A percentile compares a stretch with the other conserved stretches of the same genome.
Evolutionary conservation across 768 basidiomycete genomes (phyloP).

Genomic region (Boletus patriciae): DNA sequence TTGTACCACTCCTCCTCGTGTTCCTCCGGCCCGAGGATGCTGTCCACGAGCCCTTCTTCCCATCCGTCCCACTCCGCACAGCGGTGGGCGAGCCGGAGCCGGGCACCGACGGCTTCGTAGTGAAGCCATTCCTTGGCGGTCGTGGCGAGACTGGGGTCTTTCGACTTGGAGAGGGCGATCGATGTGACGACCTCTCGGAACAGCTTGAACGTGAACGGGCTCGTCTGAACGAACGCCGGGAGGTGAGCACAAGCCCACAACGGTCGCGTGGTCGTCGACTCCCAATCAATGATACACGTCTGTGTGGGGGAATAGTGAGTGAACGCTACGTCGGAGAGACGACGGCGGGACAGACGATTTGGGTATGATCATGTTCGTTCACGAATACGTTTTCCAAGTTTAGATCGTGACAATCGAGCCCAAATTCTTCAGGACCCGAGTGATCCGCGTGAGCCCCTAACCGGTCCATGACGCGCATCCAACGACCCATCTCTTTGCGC

Average conservation of each 20-base stretch:
- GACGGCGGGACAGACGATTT: slow-evolving; percentile 55
- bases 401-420: slow-evolving; percentile 82
- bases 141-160: slow-evolving; percentile 36
- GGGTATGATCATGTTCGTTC: slow-evolving; percentile 61
- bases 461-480: slow-evolving; percentile 66
- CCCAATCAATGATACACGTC: slow-evolving; percentile 91
- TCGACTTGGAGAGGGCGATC: slow-evolving; percentile 35
- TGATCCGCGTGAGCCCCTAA: slow-evolving; percentile 39
- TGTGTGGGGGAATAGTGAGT: slow-evolving; percentile 28
- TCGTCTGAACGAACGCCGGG: slow-evolving; percentile 76
- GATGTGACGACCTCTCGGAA: slow-evolving; percentile 65
- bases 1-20: slow-evolving; percentile 72
- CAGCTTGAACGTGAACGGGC: slow-evolving; percentile 67
- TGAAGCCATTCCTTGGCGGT: slow-evolving; percentile 72
- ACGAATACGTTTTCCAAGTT: slow-evolving; percentile 86
- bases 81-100: slow-evolving; percentile 74
- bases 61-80: slow-evolving; percentile 89
- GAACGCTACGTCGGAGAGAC: neutral
- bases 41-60: slow-evolving; percentile 81
- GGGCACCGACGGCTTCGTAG: slow-evolving; percentile 63
- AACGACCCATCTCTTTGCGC: slow-evolving; percentile 68
- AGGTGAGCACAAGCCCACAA: slow-evolving; percentile 85
- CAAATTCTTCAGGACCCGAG: slow-evolving; percentile 57
- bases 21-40: slow-evolving; percentile 72
- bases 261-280: slow-evolving; percentile 84